Base-by-base conservation (phyloP, 2,329 filamentous ascomycete genomes). In the Pyrenophora tritici-repentis region DNA sequence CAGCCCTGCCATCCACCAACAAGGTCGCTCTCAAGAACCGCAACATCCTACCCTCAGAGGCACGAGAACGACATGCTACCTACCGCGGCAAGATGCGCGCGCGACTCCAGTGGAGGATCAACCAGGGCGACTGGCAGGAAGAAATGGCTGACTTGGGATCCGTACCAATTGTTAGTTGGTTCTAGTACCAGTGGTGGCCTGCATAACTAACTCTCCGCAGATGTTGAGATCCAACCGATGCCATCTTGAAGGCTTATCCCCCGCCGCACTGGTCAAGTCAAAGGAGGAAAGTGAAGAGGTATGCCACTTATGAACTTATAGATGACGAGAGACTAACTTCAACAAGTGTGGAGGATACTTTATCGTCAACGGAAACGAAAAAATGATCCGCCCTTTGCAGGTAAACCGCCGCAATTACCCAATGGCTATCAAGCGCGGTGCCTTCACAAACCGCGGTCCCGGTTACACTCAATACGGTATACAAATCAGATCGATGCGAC, bases 311-410 rank as follows among this genome's bases (percentile, higher is more conserved):
- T 12, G 10, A 29, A 29, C 26, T 29, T 29, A 10, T 4, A 29
- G 3, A 29, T 4, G 26, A 29, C 5, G 1, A 29, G 10, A 29
- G 26, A 3, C 26, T 29, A 29, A 29, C 26, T 29, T 29, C 9
- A 3, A 99, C 75, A 94, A 99, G 75, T 77, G 97, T 26, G 94
- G 94, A 32, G 94, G 94, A 37, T 99, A 97, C 74, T 99, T 97
- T 70, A 86, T 99, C 66, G 89, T 99, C 67, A 99, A 99, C 73
- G 94, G 49, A 1, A 52, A 42, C 12, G 49, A 52, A 26, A 52
- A 52, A 10, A 52, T 52, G 6, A 52, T 52, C 20, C 49, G 49
- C 34, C 40, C 48, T 26, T 45, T 52, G 20, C 49, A 52, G 29
- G 40, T 53, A 56, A 91, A 91, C 71, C 86, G 90, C 74, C 84